phyloP scores from a whole-genome alignment of 75 land plant genomes.

The Isoetes taiwanensis region DNA sequence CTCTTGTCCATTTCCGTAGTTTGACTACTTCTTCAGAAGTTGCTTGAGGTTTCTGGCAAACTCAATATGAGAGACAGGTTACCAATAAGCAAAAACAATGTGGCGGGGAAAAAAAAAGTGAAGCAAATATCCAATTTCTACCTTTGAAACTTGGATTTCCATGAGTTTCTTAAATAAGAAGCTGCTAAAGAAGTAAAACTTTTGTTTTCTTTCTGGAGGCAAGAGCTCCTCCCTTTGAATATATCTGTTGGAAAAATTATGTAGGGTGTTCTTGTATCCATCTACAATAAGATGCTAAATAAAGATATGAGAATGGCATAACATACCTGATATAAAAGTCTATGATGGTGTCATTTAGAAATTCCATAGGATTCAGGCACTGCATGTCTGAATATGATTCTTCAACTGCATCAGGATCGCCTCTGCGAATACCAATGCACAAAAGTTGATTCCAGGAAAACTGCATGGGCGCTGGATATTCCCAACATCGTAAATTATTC shows the following conservation, averaged over 20 bases:
- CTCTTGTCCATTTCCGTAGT: slow-evolving; percentile 1
- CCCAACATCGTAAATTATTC: too few species aligned
- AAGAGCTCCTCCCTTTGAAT: neutral
- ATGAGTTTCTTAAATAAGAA: neutral
- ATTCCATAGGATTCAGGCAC: neutral
- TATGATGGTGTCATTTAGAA: slow-evolving; percentile 1
- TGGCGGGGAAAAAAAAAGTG: too few species aligned
- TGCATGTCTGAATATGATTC: neutral
- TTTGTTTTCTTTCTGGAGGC: neutral
- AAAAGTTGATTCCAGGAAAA: too few species aligned
- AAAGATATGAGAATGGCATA: neutral
- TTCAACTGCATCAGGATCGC: slow-evolving; percentile 5
- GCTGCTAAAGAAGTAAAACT: slow-evolving; percentile 1
- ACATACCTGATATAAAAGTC: slow-evolving; percentile 2
- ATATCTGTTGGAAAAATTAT: neutral
- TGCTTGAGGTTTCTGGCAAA: too few species aligned
- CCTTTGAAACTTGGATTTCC: neutral
- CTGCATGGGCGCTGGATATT: too few species aligned
- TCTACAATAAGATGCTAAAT: neutral
- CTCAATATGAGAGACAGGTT: too few species aligned
- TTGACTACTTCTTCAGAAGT: too few species aligned
- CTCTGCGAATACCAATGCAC: too few species aligned
- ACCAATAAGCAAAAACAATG: too few species aligned
- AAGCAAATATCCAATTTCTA: too few species aligned
- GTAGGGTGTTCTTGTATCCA: too few species aligned